phyloP scores from a whole-genome alignment of 2,329 filamentous ascomycete genomes.

The Niveomyces coronatus region DNA sequence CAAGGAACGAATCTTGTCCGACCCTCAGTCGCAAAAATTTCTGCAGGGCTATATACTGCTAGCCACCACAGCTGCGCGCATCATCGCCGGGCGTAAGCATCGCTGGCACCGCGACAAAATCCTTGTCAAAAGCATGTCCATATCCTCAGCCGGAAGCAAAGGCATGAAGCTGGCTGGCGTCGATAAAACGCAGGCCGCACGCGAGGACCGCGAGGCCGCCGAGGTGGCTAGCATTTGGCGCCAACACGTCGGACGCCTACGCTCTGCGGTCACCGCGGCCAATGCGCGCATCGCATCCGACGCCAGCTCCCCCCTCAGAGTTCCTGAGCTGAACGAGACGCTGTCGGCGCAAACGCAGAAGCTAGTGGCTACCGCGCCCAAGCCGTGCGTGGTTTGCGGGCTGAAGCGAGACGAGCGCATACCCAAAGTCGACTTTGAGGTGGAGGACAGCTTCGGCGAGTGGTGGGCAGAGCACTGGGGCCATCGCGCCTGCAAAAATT shows the following conservation, averaged over 20 bases:
- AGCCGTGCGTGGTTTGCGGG: constrained; percentile 76
- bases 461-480: constrained; percentile 94
- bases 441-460: constrained; percentile 89
- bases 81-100: constrained; percentile 74
- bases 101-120: constrained; percentile 88
- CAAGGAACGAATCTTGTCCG: constrained; percentile 53
- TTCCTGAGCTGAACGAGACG: constrained; percentile 64
- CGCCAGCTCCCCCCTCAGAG: constrained; percentile 35
- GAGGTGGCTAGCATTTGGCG: constrained; percentile 71
- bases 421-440: constrained; percentile 59
- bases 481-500: constrained; percentile 67
- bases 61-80: constrained; percentile 59
- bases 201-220: constrained; percentile 75
- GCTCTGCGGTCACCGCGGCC: constrained; percentile 58
- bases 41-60: constrained; percentile 54
- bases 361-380: constrained; percentile 61
- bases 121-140: constrained; percentile 78
- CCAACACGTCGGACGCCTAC: constrained; percentile 62
- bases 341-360: constrained; percentile 59
- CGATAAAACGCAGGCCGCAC: constrained; percentile 70
- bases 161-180: constrained; percentile 88
- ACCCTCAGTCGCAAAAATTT: constrained; percentile 52
- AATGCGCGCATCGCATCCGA: constrained; percentile 51
- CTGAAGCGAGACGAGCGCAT: constrained; percentile 81
- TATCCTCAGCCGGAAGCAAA: constrained; percentile 64